These are phyloP conservation scores for Lactarius quietus DNA, from an alignment of 768 basidiomycete species.

Conservation along the genomic window DNA sequence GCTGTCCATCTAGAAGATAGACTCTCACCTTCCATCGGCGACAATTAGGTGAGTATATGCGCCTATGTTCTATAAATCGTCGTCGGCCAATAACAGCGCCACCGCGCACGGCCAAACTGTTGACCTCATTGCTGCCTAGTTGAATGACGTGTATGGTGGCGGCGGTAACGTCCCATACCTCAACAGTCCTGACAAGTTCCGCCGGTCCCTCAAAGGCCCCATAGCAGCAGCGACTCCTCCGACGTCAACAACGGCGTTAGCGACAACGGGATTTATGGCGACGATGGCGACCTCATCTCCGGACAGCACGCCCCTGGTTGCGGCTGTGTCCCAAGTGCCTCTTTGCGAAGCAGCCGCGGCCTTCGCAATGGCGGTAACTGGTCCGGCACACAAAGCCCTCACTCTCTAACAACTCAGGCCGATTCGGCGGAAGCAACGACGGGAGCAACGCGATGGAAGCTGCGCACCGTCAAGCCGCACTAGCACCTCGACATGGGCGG, in stretches of 20 bases:
- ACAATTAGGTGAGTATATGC: slow-evolving; percentile 96
- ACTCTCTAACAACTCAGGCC: slow-evolving; percentile 49
- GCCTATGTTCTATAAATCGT: slow-evolving; percentile 33
- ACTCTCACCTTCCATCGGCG: slow-evolving; percentile 58
- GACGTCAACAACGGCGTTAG: slow-evolving; percentile 27
- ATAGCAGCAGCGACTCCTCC: background rate
- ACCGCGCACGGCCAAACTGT: slow-evolving; percentile 38
- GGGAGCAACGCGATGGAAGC: slow-evolving; percentile 29
- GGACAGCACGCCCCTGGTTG: slow-evolving; percentile 32
- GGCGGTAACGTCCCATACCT: slow-evolving; percentile 73
- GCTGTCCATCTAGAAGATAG: slow-evolving; percentile 27
- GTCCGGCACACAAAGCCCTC: slow-evolving; percentile 57
- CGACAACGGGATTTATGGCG: slow-evolving; percentile 46
- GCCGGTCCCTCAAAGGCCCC: slow-evolving; percentile 47
- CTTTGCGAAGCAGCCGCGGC: slow-evolving; percentile 34
- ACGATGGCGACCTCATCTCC: slow-evolving; percentile 48
- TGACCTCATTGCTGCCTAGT: slow-evolving; percentile 55
- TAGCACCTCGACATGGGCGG: slow-evolving; percentile 42
- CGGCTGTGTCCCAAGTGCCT: background rate
- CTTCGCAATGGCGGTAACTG: slow-evolving; percentile 46
- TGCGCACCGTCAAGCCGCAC: slow-evolving; percentile 31
- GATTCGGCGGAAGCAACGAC: slow-evolving; percentile 48
- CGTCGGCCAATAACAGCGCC: slow-evolving; percentile 33
- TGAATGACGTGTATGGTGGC: slow-evolving; percentile 60
- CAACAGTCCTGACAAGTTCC: slow-evolving; percentile 83